phyloP scores from a whole-genome alignment of 306 rosid species.

The Oemleria cerasiformis region DNA sequence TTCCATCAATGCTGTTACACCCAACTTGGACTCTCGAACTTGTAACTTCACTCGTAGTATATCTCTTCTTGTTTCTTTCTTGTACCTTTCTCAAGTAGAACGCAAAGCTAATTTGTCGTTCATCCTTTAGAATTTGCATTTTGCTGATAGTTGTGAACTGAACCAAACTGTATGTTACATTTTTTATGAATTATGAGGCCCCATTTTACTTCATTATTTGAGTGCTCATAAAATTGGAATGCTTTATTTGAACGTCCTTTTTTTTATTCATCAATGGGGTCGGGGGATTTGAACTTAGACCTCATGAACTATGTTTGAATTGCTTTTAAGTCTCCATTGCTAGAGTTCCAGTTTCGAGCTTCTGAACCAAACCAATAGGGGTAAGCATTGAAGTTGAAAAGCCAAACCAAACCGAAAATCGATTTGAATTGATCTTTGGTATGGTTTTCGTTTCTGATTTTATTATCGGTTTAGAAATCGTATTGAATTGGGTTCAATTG shows the following conservation, averaged over 20 bases:
- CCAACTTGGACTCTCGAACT: constrained; percentile 94
- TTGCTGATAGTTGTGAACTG: constrained; percentile 18
- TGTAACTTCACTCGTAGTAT: constrained; percentile 75
- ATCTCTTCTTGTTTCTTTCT: constrained; percentile 66
- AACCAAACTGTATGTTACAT: constrained; percentile 18
- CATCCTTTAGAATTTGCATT: constrained; percentile 5
- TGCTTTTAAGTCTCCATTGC: too few relatives aligned
- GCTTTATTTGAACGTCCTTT: not conserved
- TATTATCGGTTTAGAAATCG: too few relatives aligned
- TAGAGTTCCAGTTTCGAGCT: too few relatives aligned
- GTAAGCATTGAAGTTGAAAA: too few relatives aligned
- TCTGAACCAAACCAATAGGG: too few relatives aligned
- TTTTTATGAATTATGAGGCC: not conserved
- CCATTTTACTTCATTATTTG: not conserved
- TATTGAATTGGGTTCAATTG: too few relatives aligned
- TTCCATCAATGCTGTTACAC: constrained; percentile 69
- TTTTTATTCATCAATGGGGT: too few relatives aligned
- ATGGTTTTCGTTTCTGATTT: too few relatives aligned
- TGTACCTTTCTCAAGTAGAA: constrained; percentile 85
- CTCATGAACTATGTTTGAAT: too few relatives aligned
- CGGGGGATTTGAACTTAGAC: too few relatives aligned
- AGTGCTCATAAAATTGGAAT: not conserved
- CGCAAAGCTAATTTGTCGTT: constrained; percentile 8
- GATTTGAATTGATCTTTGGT: too few relatives aligned
- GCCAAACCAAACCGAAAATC: too few relatives aligned